Base-by-base conservation (phyloP, 495 filamentous ascomycete genomes). In the Stereocaulon alpinum region DNA sequence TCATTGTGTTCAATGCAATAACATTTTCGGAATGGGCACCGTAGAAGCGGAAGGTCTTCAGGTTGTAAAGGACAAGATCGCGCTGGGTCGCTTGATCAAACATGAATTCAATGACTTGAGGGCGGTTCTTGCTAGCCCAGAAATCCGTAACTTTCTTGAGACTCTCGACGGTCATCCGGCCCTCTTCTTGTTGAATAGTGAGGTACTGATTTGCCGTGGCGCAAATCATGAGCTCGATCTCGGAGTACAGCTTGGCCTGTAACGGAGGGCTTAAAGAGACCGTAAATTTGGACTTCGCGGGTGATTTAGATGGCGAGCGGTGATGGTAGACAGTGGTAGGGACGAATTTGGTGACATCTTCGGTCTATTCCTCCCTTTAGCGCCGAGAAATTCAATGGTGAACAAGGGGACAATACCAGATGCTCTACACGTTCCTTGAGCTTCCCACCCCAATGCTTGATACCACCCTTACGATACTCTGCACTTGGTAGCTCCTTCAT, bases 51-150 rank as follows among this genome's bases (percentile, higher is more conserved):
- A 83, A 69, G 15, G 58, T 74, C 10, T 73, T 71, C 42, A 79
- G 69, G 63, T 84, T 83, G 40, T 67, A 67, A 4, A 69, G 48
- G 54, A 84, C 75, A 15, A 84, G 66, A 6, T 77, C 73, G 15
- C 74, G 71, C 64, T 84, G 82, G 6, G 78, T 82, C 9, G 67
- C 68, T 59, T 82, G 79, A 62, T 82, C 79, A 59, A 78, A 83
- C 60, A 75, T 73, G 66, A 83, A 83, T 55, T 83, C 76, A 10
- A 73, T 67, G 3, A 83, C 80, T 30, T 71, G 71, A 7, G 78
- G 76, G 4, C 79, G 71, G 54, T 80, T 80, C 64, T 80, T 81
- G 4, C 70, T 64, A 15, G 60, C 68, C 80, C 79, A 82, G 59
- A 56, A 66, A 22, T 72, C 70, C 42, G 66, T 70, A 47, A 76